Evolutionary conservation across 139 green algal species (phyloP), one percentile per base, ranked within the genome.

Genomic region (Limnomonas spitsbergensis): DNA sequence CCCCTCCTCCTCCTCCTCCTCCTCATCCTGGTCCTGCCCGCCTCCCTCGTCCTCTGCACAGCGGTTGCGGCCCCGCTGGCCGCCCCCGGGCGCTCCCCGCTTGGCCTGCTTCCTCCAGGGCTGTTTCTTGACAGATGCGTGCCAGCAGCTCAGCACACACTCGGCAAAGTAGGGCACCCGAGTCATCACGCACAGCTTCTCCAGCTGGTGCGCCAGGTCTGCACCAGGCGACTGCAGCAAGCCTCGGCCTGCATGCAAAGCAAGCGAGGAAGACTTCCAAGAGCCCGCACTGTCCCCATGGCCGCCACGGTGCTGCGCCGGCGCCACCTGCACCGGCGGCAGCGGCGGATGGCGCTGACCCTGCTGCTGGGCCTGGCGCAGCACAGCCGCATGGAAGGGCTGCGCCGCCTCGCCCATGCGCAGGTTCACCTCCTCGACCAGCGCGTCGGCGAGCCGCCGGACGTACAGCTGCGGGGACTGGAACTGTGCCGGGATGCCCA

Each of bases 371-470:
- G 26, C 6, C 61, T 36, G 26, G 27, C 29, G 26, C 27, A 20
- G 61, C 61, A 37, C 29, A 34, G 61, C 61, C 29, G 61, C 61
- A 72, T 39, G 26, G 61, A 72, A 72, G 7, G 61, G 61, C 61
- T 72, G 61, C 61, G 29, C 61, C 27, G 29, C 61, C 61, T 34
- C 61, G 26, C 26, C 61, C 26, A 75, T 47, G 6, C 35, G 34
- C 35, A 75, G 69, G 69, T 75, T 75, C 14, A 75, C 69, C 37
- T 75, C 69, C 37, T 75, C 69, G 7, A 53, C 35, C 29, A 75
- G 34, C 6, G 69, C 69, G 7, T 71, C 27, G 6, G 24, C 6
- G 26, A 71, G 61, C 9, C 9, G 9, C 9, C 6, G 6, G 6
- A 38, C 6, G n/a, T 71, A 71, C 6, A 20, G 6, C 61, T 38